Percentiles rank a stretch among this genome's conserved stretches.
These are phyloP conservation scores for Kazachstania viticola DNA, from an alignment of 805 yeast species.

Conservation along the genomic window DNA sequence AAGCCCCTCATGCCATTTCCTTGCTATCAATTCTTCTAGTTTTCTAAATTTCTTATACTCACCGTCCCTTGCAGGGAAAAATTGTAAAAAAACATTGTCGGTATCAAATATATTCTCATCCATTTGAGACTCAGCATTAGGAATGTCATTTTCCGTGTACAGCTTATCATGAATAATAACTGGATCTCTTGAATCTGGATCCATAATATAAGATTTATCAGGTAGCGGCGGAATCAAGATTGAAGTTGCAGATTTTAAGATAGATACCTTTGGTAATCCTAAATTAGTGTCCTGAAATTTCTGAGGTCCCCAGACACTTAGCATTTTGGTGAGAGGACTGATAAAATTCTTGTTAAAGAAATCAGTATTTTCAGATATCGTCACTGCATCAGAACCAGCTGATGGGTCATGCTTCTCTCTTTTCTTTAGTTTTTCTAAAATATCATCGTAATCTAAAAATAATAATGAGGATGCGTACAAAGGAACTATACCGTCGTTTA, in stretches of 20 bases:
- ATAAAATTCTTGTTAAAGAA: slow-evolving; percentile 21
- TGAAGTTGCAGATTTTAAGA: slow-evolving; percentile 58
- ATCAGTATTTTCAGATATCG: slow-evolving; percentile 7
- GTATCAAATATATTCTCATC: slow-evolving; percentile 11
- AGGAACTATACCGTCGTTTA: slow-evolving; percentile 77
- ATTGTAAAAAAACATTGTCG: slow-evolving; percentile 24
- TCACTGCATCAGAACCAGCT: slow-evolving; percentile 1
- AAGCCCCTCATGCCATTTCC: slow-evolving; percentile 75
- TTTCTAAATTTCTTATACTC: slow-evolving; percentile 59
- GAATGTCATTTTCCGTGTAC: slow-evolving; percentile 42
- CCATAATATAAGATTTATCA: slow-evolving; percentile 43
- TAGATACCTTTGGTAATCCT: slow-evolving; percentile 50
- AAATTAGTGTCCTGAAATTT: slow-evolving; percentile 9
- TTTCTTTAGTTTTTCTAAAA: slow-evolving; percentile 20
- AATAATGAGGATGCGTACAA: slow-evolving; percentile 59
- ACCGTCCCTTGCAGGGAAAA: slow-evolving; percentile 17
- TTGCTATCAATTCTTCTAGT: slow-evolving; percentile 76
- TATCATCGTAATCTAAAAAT: slow-evolving; percentile 54
- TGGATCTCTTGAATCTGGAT: slow-evolving; percentile 47
- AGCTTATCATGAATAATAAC: slow-evolving; percentile 61
- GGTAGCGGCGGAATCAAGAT: slow-evolving; percentile 65
- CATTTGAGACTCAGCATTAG: slow-evolving; percentile 13
- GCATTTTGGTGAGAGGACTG: slow-evolving; percentile 36
- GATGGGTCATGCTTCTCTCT: slow-evolving; percentile 5
- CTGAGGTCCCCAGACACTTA: slow-evolving; percentile 31